phyloP scores from a whole-genome alignment of 345 rosid species.

The Aquilaria yunnanensis region DNA sequence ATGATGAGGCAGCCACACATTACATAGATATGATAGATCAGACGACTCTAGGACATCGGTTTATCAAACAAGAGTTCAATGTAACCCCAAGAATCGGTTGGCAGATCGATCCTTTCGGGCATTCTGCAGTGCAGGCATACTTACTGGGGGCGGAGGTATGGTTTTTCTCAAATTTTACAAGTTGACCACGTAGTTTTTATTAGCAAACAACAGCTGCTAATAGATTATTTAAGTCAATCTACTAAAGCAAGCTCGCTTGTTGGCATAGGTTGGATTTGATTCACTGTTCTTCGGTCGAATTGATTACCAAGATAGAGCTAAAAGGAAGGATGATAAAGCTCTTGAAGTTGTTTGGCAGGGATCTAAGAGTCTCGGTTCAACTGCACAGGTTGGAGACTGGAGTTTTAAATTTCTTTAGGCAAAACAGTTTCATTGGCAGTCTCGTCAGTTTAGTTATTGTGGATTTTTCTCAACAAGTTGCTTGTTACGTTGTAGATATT shows the following conservation, averaged over 20 bases:
- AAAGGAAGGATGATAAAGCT: slow-evolving; percentile 36
- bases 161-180: background rate
- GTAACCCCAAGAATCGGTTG: slow-evolving; percentile 53
- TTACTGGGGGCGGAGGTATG: slow-evolving; percentile 44
- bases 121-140: slow-evolving; percentile 50
- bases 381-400: slow-evolving; percentile 29
- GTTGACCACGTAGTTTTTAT: background rate
- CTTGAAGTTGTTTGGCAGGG: slow-evolving; percentile 54
- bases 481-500: slow-evolving; percentile 29
- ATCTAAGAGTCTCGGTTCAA: slow-evolving; percentile 47
- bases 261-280: slow-evolving; percentile 51
- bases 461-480: background rate
- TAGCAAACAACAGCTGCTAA: background rate
- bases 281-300: slow-evolving; percentile 43
- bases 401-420: background rate
- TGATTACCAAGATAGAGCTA: slow-evolving; percentile 52
- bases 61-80: slow-evolving; percentile 36
- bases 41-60: slow-evolving; percentile 48
- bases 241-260: slow-evolving; percentile 6
- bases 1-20: slow-evolving; percentile 41
- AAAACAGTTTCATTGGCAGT: background rate
- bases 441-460: background rate
- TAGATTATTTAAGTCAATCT: background rate
- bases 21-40: slow-evolving; percentile 55
- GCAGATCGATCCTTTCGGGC: slow-evolving; percentile 57